Base-by-base conservation (phyloP, 2,329 filamentous ascomycete genomes). In the Botryosphaeria agaves region DNA sequence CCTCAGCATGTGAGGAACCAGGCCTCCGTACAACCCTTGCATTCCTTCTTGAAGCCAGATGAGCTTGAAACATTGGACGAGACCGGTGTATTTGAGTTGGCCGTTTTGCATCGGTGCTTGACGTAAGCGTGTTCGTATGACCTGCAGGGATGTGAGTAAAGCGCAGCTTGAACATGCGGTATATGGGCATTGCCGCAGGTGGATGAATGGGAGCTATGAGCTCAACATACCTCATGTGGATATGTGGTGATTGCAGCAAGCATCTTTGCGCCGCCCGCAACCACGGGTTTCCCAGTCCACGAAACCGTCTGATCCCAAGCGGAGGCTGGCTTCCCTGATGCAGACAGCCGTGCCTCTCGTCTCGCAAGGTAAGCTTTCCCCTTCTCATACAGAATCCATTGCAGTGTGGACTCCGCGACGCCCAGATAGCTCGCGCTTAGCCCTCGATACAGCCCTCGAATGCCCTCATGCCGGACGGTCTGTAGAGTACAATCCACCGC, bases 321-420 rank as follows among this genome's bases (percentile, higher is more conserved):
- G 4, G 59, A 80, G 50, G 69, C 74, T 21, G 66, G 59, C 26
- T 73, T 62, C 1, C 78, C 76, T 9, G 58, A 58, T 52, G 73
- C 42, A 38, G 56, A 37, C 49, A 62, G 29, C 30, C 55, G 59
- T 43, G 64, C 64, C 51, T 79, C 76, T 35, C 83, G 62, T 26
- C 59, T 56, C 27, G 67, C 69, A 19, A 94, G 59, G n/a, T 63
- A 62, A 15, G 69, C 61, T 65, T 94, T 95, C 64, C 91, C 74
- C 52, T 85, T 78, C 58, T 95, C 85, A 55, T 94, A 95, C 43
- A 94, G 58, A 46, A 92, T 76, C 84, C 84, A 93, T 52, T 95
- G 85, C 44, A 93, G 55, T 4, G 85, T 89, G 40, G 76, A 85
- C 61, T 94, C 87, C 2, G 78, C 77, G 14, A 92, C 83, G 15